Base-by-base conservation (phyloP, 2,329 filamentous ascomycete species). In the Neonectria sp. region DNA sequence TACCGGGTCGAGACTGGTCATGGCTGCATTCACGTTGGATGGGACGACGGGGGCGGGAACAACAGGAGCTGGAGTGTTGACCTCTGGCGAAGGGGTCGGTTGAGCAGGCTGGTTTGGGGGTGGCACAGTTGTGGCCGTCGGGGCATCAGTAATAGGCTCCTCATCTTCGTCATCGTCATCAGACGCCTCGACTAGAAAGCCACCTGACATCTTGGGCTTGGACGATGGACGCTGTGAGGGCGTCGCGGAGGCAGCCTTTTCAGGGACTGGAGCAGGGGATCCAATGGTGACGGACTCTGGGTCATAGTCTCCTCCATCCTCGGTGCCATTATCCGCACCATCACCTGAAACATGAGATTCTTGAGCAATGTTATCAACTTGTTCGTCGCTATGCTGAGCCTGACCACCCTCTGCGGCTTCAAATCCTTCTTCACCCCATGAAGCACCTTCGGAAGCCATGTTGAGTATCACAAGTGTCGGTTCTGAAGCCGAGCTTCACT, bases 1-100 rank as follows among this genome's bases (percentile, higher is more conserved):
- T 74, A 95, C 87, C 71, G 89, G 89, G 82, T 97, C 93, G 82
- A 86, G 82, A 67, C 83, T 82, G 70, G 84, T 80, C 74, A 85
- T 80, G 25, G 75, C 68, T 68, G 79, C 75, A 68, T 79, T 78
- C 63, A 79, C 77, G 72, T 76, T 75, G 69, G 79, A 77, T 51
- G 77, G 68, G 37, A 73, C 71, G 46, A 60, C 67, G 63, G 71
- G 68, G 58, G 69, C 46, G 31, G 66, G 70, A 45, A 74, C 71
- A 49, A 63, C 65, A 66, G 67, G 57, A 63, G 58, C 57, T 55
- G 72, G 67, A 56, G 61, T 61, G 63, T 63, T 68, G 68, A 71
- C 63, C 64, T 78, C 73, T 65, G 74, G 62, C 55, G 75, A 68
- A 13, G 68, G 60, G 56, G 64, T 69, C 55, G 73, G 67, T 58